Evolutionary conservation across 2,329 filamentous ascomycete genomes (phyloP).

Genomic region (Nemania serpens): DNA sequence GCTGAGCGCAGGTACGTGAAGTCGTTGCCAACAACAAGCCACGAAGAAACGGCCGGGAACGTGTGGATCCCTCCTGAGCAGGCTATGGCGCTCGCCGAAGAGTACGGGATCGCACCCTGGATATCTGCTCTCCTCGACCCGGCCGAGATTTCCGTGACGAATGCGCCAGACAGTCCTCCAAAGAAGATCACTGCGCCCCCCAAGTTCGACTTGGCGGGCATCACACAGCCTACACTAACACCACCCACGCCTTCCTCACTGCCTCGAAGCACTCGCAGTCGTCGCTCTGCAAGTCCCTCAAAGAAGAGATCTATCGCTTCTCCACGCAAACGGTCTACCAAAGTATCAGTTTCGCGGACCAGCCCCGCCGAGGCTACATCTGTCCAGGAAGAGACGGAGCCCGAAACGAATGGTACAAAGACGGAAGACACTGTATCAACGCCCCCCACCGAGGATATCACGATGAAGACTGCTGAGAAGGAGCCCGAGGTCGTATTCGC

Average conservation of each 20-base stretch:
- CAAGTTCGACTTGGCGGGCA: slow-evolving; percentile 65
- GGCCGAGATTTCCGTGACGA: slow-evolving; percentile 68
- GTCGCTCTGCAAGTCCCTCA: slow-evolving; percentile 62
- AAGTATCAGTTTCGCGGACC: slow-evolving; percentile 47
- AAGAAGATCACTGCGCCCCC: slow-evolving; percentile 83
- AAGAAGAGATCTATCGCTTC: slow-evolving; percentile 59
- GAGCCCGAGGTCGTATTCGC: slow-evolving; percentile 55
- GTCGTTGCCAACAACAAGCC: slow-evolving; percentile 76
- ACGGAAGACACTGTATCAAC: slow-evolving; percentile 55
- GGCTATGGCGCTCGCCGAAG: slow-evolving; percentile 81
- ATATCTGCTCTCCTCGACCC: slow-evolving; percentile 90
- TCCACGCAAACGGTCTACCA: slow-evolving; percentile 59
- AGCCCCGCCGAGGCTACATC: slow-evolving; percentile 44
- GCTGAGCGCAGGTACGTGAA: slow-evolving; percentile 84
- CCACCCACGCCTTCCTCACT: slow-evolving; percentile 55
- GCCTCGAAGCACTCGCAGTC: slow-evolving; percentile 53
- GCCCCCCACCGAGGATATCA: slow-evolving; percentile 43
- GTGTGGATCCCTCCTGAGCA: slow-evolving; percentile 88
- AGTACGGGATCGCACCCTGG: slow-evolving; percentile 87
- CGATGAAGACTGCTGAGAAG: slow-evolving; percentile 55
- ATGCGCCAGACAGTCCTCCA: slow-evolving; percentile 66
- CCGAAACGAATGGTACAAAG: slow-evolving; percentile 45
- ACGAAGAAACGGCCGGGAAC: slow-evolving; percentile 93
- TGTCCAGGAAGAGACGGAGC: slow-evolving; percentile 39
- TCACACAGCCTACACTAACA: slow-evolving; percentile 48